phyloP scores from a whole-genome alignment of 306 rosid genomes.

The Vigna angularis region DNA sequence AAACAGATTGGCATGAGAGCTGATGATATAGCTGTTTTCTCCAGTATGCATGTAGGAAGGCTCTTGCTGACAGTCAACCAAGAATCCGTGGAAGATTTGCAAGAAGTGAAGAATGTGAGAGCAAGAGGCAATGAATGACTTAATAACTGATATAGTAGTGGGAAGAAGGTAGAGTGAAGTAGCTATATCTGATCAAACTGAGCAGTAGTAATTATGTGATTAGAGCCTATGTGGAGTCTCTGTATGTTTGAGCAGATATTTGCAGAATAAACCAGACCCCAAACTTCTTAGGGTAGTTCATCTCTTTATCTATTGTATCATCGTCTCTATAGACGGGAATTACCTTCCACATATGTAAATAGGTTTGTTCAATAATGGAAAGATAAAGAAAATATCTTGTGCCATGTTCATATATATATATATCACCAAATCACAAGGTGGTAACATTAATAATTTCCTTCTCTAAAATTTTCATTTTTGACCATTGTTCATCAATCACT shows the following conservation, averaged over 20 bases:
- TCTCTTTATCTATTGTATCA: constrained; percentile 56
- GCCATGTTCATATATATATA: constrained; percentile 41
- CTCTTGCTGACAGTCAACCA: constrained; percentile 98
- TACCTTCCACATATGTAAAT: constrained; percentile 64
- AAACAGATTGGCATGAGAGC: constrained; percentile 13
- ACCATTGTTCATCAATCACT: too few species aligned
- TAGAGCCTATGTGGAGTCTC: constrained; percentile 31
- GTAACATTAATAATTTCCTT: background rate
- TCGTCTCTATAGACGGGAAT: constrained; percentile 42
- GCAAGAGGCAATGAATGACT: constrained; percentile 64
- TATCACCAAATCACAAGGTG: constrained; percentile 43
- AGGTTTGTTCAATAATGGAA: constrained; percentile 71
- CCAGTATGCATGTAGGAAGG: constrained; percentile 99
- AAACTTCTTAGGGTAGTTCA: constrained; percentile 36
- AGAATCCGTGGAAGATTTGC: constrained; percentile 99
- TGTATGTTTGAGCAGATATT: constrained; percentile 39
- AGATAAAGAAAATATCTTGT: constrained; percentile 34
- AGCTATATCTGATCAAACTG: constrained; percentile 48
- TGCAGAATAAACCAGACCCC: constrained; percentile 50
- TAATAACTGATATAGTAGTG: constrained; percentile 32
- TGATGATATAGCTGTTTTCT: constrained; percentile 24
- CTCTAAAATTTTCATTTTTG: background rate
- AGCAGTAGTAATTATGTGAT: constrained; percentile 36
- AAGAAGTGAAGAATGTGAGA: constrained; percentile 72
- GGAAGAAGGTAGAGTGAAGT: constrained; percentile 50